Conservation (phyloP, 208 protist genomes). For the Leptomonas seymouri region DNA sequence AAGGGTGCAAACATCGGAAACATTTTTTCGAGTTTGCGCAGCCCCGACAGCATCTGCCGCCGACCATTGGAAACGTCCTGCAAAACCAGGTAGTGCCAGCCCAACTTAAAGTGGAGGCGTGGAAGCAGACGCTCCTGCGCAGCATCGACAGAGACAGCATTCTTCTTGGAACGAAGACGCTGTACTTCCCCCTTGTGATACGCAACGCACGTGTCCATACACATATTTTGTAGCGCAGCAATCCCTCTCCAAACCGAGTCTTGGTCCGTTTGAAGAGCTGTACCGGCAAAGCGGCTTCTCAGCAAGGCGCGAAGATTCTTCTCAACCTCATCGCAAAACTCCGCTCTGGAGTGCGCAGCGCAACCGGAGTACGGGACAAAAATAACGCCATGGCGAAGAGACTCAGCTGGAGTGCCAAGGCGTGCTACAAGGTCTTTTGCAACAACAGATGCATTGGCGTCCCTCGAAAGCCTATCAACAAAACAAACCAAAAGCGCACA, state of each 20-base stretch:
- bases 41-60: constrained; percentile 43
- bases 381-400: constrained; percentile 24
- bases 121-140: constrained; percentile 16
- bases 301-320: constrained; percentile 25
- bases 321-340: constrained; percentile 17
- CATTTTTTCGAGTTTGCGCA: constrained; percentile 35
- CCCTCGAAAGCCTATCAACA: constrained; percentile 16
- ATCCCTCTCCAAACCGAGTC: constrained; percentile 24
- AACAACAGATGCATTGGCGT: not conserved
- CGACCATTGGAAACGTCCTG: constrained; percentile 42
- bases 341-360: not conserved
- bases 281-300: constrained; percentile 25
- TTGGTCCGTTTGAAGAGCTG: constrained; percentile 23
- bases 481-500: constrained; percentile 29
- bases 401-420: constrained; percentile 7
- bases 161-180: constrained; percentile 26
- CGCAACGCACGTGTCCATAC: constrained; percentile 15
- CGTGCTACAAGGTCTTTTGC: constrained; percentile 28
- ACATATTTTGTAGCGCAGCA: constrained; percentile 21
- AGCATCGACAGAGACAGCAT: not conserved
- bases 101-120: constrained; percentile 55
- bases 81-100: constrained; percentile 65
- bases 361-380: constrained; percentile 25
- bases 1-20: constrained; percentile 44
- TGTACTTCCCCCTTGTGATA: constrained; percentile 36